phyloP scores from a whole-genome alignment of 495 filamentous ascomycete genomes.

The Trichoderma parareesei region DNA sequence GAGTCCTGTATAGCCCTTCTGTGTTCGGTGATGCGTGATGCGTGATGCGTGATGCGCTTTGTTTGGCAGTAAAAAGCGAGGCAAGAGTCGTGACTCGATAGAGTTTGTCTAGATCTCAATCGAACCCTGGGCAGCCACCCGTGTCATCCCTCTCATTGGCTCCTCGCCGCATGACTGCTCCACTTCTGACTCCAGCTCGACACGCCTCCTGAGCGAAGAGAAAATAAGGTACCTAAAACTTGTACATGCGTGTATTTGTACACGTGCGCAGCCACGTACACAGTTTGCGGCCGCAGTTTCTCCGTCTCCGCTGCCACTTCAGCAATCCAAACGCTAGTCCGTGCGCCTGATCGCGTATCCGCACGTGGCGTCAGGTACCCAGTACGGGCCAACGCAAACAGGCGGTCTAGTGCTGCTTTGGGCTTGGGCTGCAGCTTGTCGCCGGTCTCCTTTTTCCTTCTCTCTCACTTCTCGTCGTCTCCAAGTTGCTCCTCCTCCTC shows the following conservation, averaged over 20 bases:
- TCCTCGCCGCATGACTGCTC: neutral
- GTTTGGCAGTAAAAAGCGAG: no score
- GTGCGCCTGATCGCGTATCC: neutral
- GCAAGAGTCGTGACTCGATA: slow-evolving; percentile 3
- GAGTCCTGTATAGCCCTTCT: no score
- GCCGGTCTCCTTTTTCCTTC: neutral
- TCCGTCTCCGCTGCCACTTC: neutral
- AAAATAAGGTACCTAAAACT: no score
- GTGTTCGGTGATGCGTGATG: no score
- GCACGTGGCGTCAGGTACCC: neutral
- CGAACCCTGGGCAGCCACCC: neutral
- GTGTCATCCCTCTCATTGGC: neutral
- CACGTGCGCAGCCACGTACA: slow-evolving; percentile 3
- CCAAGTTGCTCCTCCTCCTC: neutral
- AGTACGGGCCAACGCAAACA: neutral
- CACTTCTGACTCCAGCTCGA: no score
- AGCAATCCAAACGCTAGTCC: neutral
- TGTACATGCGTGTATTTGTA: neutral
- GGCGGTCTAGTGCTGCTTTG: neutral
- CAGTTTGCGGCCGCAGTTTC: neutral
- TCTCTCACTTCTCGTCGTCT: neutral
- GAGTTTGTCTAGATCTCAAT: slow-evolving; percentile 8
- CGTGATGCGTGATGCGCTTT: no score
- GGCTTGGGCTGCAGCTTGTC: neutral
- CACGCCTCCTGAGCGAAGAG: no score